Conservation (phyloP, 352 stramenopile species). For the Phytopythium mirpurense region DNA sequence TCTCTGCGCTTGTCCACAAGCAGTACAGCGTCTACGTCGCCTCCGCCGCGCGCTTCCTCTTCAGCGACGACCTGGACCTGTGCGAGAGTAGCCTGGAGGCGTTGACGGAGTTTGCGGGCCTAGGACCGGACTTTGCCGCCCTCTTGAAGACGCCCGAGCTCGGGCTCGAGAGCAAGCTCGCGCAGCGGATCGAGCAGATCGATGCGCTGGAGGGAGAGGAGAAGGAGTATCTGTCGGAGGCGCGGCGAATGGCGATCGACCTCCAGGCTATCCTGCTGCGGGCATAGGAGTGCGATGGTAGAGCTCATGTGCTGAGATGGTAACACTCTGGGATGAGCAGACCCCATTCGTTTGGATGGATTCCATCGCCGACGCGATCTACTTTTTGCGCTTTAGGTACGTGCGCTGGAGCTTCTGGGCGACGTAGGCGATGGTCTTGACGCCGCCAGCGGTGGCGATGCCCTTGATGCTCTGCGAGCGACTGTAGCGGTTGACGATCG, state of each 20-base stretch:
- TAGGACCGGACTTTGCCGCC: slow-evolving; percentile 52
- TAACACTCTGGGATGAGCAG: neutral
- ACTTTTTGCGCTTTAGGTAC: slow-evolving; percentile 50
- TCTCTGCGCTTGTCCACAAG: slow-evolving; percentile 40
- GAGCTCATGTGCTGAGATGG: too few relatives aligned
- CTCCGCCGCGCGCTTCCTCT: slow-evolving; percentile 41
- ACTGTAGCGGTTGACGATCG: slow-evolving; percentile 82
- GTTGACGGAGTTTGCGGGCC: slow-evolving; percentile 59
- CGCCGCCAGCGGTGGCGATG: slow-evolving; percentile 73
- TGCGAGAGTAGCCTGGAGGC: slow-evolving; percentile 71
- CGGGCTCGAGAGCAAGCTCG: slow-evolving; percentile 35
- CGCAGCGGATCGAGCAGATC: slow-evolving; percentile 54
- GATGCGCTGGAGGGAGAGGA: slow-evolving; percentile 60
- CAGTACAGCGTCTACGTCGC: slow-evolving; percentile 41
- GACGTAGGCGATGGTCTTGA: slow-evolving; percentile 81
- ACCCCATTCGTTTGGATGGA: neutral
- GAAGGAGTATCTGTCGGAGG: slow-evolving; percentile 66
- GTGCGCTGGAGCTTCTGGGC: slow-evolving; percentile 84
- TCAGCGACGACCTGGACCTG: slow-evolving; percentile 69
- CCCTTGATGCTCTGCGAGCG: slow-evolving; percentile 87
- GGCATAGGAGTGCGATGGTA: slow-evolving; percentile 8
- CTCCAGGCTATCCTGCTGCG: slow-evolving; percentile 37
- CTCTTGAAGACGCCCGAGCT: slow-evolving; percentile 49
- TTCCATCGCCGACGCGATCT: neutral
- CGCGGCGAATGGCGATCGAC: slow-evolving; percentile 44